Base-by-base conservation (phyloP, 306 rosid genomes). In the Prunus salicina region DNA sequence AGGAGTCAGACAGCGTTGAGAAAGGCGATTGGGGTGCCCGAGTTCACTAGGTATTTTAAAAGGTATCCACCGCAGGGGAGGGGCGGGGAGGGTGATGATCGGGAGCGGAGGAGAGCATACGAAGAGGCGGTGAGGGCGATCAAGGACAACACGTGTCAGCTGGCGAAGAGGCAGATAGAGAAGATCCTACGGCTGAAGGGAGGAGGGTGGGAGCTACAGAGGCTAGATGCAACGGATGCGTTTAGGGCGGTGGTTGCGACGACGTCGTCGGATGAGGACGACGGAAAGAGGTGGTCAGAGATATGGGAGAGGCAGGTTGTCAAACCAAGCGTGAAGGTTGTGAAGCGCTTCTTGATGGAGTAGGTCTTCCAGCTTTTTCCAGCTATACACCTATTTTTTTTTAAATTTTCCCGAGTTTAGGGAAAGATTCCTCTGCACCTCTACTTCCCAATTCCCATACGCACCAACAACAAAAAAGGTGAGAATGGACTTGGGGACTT, bases 301-400 rank as follows among this genome's bases (percentile, higher is more conserved):
- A 73, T 83, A 64, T 95, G 99, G 99, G 88, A 81, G 78, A 77
- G 76, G 60, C 87, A 87, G 82, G 96, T 90, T 65, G 76, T 88
- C 83, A 92, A 83, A 85, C 92, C 97, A 79, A 90, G 99, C 97
- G 89, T 84, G 89, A 86, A 92, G 89, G 91, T 95, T 92, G 97
- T 95, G 97, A 89, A 84, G 78, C 81, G 76, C 25, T 95, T 95
- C 91, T 87, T 90, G 91, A 84, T 82, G 84, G 97, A 92, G 88
- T 89, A 95, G 97, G 92, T 89, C 79, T 58, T 61, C 84, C 87
- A 72, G 82, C 82, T 38, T 53, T 81, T 83, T 89, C 79, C 97
- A 89, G 93, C 95, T 86, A 85, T 73, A 27, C 69, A 16, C 22
- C 0, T 2, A 5, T 25, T 2, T 7, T 56, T 24, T n/a, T 9